Evolutionary conservation across 2,329 filamentous ascomycete species (phyloP).

Genomic region (Colletotrichum endophyticum): DNA sequence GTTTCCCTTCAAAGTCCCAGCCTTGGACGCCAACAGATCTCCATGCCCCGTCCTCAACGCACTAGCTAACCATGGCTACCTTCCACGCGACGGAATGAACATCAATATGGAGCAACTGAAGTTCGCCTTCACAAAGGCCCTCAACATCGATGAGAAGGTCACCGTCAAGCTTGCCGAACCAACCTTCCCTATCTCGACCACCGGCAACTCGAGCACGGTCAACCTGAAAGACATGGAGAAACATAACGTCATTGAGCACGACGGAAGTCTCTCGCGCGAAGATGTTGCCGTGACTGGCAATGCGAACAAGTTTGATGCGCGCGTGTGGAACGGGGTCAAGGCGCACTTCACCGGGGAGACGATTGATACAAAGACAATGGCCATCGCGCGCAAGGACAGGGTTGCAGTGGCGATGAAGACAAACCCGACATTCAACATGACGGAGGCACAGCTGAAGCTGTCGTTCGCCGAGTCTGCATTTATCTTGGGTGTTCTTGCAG

Average conservation of each 20-base stretch:
- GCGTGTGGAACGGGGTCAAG: not conserved
- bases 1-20: not conserved
- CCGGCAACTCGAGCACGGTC: conserved; percentile 18
- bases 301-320: not conserved
- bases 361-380: not conserved
- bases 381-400: conserved; percentile 41
- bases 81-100: conserved; percentile 43
- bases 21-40: not conserved
- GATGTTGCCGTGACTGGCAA: conserved; percentile 23
- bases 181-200: conserved; percentile 22
- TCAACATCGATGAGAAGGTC: not conserved
- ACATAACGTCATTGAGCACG: conserved; percentile 33
- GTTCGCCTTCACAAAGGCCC: not conserved
- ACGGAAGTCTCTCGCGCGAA: conserved; percentile 31
- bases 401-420: not conserved
- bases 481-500: not conserved
- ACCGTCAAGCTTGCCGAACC: conserved; percentile 32
- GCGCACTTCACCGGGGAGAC: not conserved
- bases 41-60: conserved; percentile 50
- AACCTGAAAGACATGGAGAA: conserved; percentile 20
- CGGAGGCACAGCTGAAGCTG: not conserved
- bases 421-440: not conserved
- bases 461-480: not conserved
- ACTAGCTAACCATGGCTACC: conserved; percentile 46
- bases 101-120: conserved; percentile 27